Evolutionary conservation across 1,139 yeast species (phyloP).

Genomic region (Oligophagozyma castellii): DNA sequence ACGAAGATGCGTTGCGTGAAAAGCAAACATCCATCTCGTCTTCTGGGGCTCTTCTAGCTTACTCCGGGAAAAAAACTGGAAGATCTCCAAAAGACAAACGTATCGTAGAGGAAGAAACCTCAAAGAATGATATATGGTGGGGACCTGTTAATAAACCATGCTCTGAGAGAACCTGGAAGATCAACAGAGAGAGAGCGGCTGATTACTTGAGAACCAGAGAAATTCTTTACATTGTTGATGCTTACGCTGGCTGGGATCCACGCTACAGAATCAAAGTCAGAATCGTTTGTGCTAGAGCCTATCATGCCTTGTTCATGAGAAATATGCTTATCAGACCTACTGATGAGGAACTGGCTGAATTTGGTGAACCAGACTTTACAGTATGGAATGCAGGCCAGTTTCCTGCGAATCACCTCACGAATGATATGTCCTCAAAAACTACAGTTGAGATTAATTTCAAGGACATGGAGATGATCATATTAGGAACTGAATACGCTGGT

Average conservation of each 20-base stretch:
- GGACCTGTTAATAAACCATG: constrained; percentile 97
- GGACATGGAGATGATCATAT: constrained; percentile 96
- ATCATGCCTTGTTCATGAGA: constrained; percentile 96
- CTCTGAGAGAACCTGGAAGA: constrained; percentile 88
- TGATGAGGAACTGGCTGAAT: constrained; percentile 71
- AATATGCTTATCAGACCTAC: constrained; percentile 97
- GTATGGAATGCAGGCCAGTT: constrained; percentile 98
- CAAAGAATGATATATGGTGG: constrained; percentile 90
- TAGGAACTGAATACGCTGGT: constrained; percentile 98
- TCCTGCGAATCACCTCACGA: constrained; percentile 94
- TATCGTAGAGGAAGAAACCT: constrained; percentile 87
- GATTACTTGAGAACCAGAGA: constrained; percentile 95
- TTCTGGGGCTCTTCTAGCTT: constrained; percentile 91
- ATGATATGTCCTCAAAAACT: constrained; percentile 95
- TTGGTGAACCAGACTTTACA: constrained; percentile 97
- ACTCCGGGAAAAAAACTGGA: constrained; percentile 92
- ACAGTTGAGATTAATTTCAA: constrained; percentile 94
- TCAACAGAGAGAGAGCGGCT: constrained; percentile 91
- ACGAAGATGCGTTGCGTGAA: constrained; percentile 88
- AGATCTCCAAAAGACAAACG: constrained; percentile 98
- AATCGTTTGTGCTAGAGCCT: constrained; percentile 95
- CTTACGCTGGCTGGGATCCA: constrained; percentile 99
- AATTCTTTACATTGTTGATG: constrained; percentile 89
- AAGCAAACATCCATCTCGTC: constrained; percentile 86
- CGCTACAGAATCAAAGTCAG: constrained; percentile 93